Evolutionary conservation across 1,139 yeast species (phyloP).

Genomic region (Kluyveromyces sp.): DNA sequence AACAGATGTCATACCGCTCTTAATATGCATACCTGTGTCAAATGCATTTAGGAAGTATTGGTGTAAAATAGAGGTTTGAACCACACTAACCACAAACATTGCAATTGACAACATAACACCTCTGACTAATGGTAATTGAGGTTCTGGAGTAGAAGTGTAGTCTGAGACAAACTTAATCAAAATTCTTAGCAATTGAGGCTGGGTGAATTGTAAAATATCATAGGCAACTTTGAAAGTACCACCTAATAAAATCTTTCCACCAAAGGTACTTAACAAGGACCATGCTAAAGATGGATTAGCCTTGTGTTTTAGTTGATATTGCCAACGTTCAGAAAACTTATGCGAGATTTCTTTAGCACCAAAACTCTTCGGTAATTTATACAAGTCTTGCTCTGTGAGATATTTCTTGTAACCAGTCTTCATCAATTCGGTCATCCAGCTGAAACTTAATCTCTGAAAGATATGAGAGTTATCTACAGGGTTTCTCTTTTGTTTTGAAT

Average conservation of each 20-base stretch:
- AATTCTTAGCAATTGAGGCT: slow-evolving; percentile 75
- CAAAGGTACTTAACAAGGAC: slow-evolving; percentile 65
- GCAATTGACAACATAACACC: slow-evolving; percentile 78
- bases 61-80: slow-evolving; percentile 80
- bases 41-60: slow-evolving; percentile 89
- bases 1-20: slow-evolving; percentile 69
- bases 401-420: slow-evolving; percentile 69
- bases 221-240: slow-evolving; percentile 72
- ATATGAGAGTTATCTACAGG: slow-evolving; percentile 81
- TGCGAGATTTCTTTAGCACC: slow-evolving; percentile 45
- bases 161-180: slow-evolving; percentile 79
- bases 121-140: slow-evolving; percentile 48
- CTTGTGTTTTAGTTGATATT: slow-evolving; percentile 33
- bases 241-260: slow-evolving; percentile 58
- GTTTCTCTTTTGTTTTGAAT: slow-evolving; percentile 32
- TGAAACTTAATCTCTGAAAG: slow-evolving; percentile 70
- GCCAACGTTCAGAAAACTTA: slow-evolving; percentile 57
- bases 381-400: slow-evolving; percentile 71
- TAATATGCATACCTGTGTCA: slow-evolving; percentile 85
- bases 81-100: slow-evolving; percentile 76
- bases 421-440: slow-evolving; percentile 93
- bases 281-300: slow-evolving; percentile 56
- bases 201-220: slow-evolving; percentile 76
- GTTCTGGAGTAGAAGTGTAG: slow-evolving; percentile 37
- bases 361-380: slow-evolving; percentile 64